Conservation (phyloP, 2,329 filamentous ascomycete species). For the Alternaria ethzedia region DNA sequence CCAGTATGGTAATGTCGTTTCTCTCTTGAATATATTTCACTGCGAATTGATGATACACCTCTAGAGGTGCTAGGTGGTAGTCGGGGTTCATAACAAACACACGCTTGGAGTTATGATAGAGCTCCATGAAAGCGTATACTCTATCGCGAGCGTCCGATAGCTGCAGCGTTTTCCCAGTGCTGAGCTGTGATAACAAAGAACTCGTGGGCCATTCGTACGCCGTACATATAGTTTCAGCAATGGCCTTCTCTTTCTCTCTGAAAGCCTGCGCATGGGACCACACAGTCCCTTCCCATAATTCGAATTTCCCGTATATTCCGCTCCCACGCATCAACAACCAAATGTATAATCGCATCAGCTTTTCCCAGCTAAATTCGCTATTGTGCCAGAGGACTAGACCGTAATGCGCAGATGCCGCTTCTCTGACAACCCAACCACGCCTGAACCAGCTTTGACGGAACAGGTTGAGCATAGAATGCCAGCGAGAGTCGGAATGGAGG, state of each 20-base stretch:
- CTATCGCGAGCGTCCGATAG: not conserved
- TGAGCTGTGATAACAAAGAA: not conserved
- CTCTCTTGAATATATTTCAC: not conserved
- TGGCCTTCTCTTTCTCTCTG: not conserved
- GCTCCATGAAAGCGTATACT: not conserved
- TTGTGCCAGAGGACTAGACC: not conserved
- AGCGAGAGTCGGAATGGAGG: not conserved
- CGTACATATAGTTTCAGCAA: not conserved
- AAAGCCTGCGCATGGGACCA: not conserved
- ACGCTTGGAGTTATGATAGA: not conserved
- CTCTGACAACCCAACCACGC: conserved; percentile 19
- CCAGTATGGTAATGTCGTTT: not conserved
- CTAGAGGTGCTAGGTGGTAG: not conserved
- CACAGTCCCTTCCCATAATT: too few species aligned
- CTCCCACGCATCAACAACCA: not conserved
- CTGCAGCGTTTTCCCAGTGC: not conserved
- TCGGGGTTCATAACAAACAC: not conserved
- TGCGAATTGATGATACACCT: not conserved
- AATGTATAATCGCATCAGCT: not conserved
- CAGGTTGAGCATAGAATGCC: not conserved
- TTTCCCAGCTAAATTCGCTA: not conserved
- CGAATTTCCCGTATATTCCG: too few species aligned
- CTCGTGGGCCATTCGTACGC: too few species aligned
- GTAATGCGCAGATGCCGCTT: conserved; percentile 9
- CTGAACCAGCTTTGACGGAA: conserved; percentile 9